Evolutionary conservation across 495 filamentous ascomycete genomes (phyloP), one percentile per base, ranked within the genome.

Genomic region (Penicillium fimorum): DNA sequence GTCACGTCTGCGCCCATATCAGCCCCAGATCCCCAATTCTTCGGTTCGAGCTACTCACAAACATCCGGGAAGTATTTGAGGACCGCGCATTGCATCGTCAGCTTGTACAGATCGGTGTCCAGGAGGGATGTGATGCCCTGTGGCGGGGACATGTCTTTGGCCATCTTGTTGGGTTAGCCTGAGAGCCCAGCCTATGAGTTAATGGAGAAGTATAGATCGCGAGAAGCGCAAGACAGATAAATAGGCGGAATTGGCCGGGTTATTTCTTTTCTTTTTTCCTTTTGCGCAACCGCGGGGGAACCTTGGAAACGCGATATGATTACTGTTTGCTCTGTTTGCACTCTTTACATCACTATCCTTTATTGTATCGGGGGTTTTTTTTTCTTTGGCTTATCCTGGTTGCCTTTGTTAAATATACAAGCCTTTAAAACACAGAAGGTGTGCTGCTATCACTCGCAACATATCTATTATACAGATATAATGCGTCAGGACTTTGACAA

Each of bases 51-150:
- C 13, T 37, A 78, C 81, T 73, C 60, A 87, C 88, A 75, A 50
- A 92, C 85, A 62, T 93, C 82, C 15, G 87, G 85, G 68, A 95
- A 97, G 74, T 89, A 92, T 66, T 90, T 92, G 48, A 96, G 79
- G 59, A 97, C 84, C 40, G 92, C 94, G 67, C 90, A 96, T 84
- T 98, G 94, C 94, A 98, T 98, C 10, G 94, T 98, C 66, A 98
- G 72, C 73, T 98, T 98, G 81, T 98, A 98, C 41, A 98, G 79
- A 77, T 98, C 94, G 1, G 94, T 98, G 69, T 98, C 94, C 38
- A 98, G 83, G 57, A 98, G 86, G 56, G 94, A 97, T 70, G 83
- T 87, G 65, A 97, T 84, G 37, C 91, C 92, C 62, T 83, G 81
- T n/a, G 82, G 79, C 48, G 64, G 57, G 61, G 70, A 54, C 51